These are phyloP conservation scores for Hymenoscyphus occultus DNA, from an alignment of 2,329 filamentous ascomycete genomes.

Conservation along the genomic window DNA sequence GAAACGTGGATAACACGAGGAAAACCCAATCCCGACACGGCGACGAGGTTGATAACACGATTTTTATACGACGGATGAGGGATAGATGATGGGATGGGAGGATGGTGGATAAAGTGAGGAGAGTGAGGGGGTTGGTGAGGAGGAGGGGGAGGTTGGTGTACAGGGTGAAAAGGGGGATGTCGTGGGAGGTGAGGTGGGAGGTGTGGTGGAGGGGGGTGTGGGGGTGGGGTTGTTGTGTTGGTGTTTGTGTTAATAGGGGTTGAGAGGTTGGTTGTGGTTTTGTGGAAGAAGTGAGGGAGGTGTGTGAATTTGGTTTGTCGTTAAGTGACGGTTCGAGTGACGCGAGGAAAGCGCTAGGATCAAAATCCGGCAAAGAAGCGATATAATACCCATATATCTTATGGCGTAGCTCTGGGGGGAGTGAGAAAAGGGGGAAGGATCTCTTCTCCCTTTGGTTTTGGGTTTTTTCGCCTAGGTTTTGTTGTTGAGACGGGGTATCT, in stretches of 20 bases:
- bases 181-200: background rate
- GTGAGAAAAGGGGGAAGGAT: background rate
- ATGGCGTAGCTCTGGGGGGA: constrained; percentile 8
- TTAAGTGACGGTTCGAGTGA: no score
- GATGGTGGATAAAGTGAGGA: background rate
- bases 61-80: background rate
- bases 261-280: background rate
- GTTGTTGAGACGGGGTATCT: no score
- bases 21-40: constrained; percentile 13
- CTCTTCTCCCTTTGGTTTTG: no score
- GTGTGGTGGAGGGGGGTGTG: no score
- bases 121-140: background rate
- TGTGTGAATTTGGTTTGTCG: no score
- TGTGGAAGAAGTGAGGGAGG: no score
- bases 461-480: no score
- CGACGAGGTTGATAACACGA: no score
- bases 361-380: constrained; percentile 1
- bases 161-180: background rate
- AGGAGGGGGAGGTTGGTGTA: background rate
- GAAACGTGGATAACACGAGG: constrained; percentile 9
- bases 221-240: no score
- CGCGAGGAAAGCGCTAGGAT: background rate
- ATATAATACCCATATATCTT: constrained; percentile 18
- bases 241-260: background rate
- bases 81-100: background rate